Base-by-base conservation (phyloP, 257 asterid genomes). In the Vinca minor region DNA sequence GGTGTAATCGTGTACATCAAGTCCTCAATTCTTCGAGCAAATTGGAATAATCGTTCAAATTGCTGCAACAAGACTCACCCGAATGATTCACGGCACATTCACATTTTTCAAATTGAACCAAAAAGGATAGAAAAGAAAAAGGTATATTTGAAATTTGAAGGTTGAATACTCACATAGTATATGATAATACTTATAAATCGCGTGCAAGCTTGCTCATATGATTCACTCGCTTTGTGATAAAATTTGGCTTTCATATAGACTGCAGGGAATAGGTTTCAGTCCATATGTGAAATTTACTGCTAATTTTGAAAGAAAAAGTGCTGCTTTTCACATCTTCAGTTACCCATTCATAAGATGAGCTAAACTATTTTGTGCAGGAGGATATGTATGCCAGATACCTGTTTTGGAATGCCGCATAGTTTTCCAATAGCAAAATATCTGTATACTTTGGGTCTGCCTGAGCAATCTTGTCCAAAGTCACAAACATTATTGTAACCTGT, bases 401-500 rank as follows among this genome's bases (percentile, higher is more conserved):
- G 80, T 93, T 93, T 64, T 93, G 99, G 71, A 93, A 93, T 63
- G 97, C 91, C 42, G 99, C 99, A 79, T 93, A 93, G 81, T 93
- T 93, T 84, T 93, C 97, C 69, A 93, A 69, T 42, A 93, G 95
- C 79, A 93, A 52, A 70, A 93, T 77, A 62, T 93, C 99, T 59
- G 88, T 59, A 71, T 87, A 89, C 68, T 93, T 93, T 49, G 81
- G 63, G 73, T 93, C 99, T 55, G 79, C 82, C 78, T 89, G 97
- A 76, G 96, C 83, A 77, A 93, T 81, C 79, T 85, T 93, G 73
- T 93, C 97, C 86, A 89, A 70, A 59, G 97, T 93, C 72, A 85
- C 96, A 76, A 93, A 93, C 99, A 93, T 93, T 75, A 90, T 83
- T 18, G 93, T 85, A 42, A 93, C 96, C 99, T 93, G 88, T 69